Percentiles rank a stretch among this genome's conserved stretches.
These are phyloP conservation scores for Falciphora oryzae DNA, from an alignment of 2,329 filamentous ascomycete genomes.

Conservation along the genomic window DNA sequence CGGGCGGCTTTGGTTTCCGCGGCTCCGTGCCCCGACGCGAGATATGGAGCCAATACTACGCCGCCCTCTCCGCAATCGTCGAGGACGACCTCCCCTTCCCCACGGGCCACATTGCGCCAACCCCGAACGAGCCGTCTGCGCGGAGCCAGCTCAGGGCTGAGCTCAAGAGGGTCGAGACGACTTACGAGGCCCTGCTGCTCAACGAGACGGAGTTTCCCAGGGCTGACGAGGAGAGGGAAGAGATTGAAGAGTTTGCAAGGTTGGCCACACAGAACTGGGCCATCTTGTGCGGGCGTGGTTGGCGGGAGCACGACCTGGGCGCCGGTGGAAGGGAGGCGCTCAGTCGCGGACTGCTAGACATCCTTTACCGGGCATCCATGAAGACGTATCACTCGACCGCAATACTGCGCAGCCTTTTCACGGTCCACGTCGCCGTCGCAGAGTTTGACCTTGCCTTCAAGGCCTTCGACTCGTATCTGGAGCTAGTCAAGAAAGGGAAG, in stretches of 20 bases:
- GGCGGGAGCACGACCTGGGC: conserved; percentile 76
- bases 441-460: conserved; percentile 91
- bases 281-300: conserved; percentile 70
- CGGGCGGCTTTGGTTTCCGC: conserved; percentile 52
- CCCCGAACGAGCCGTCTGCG: conserved; percentile 40
- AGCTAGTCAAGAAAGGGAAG: conserved; percentile 80
- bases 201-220: conserved; percentile 77
- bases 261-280: conserved; percentile 81
- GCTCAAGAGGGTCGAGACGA: conserved; percentile 69
- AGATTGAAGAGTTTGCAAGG: conserved; percentile 77
- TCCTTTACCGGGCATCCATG: conserved; percentile 82
- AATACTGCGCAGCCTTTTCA: conserved; percentile 80
- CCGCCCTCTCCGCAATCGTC: conserved; percentile 69
- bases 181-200: conserved; percentile 75
- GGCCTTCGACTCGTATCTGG: conserved; percentile 86
- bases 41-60: conserved; percentile 84
- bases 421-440: conserved; percentile 77
- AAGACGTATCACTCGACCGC: conserved; percentile 95
- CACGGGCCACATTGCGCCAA: conserved; percentile 36
- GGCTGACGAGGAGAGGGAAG: conserved; percentile 69
- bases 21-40: conserved; percentile 56
- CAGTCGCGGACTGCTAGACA: conserved; percentile 73
- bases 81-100: conserved; percentile 59
- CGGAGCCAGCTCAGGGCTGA: conserved; percentile 66
- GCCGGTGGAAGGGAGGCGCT: conserved; percentile 72